Conservation (phyloP, 257 asterid species). For the Salvia splendens region DNA sequence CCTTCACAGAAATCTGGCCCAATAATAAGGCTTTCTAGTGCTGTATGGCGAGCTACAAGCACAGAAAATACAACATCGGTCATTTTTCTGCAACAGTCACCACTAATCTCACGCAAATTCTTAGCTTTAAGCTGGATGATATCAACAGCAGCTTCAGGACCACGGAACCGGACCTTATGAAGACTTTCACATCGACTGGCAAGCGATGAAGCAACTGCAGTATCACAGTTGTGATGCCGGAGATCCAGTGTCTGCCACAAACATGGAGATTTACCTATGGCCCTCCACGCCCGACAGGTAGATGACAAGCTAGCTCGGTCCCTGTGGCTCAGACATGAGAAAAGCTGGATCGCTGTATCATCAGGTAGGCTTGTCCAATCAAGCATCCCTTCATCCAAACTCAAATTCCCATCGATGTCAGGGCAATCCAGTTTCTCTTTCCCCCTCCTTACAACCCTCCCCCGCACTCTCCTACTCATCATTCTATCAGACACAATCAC, state of each 20-base stretch:
- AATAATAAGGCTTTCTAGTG: slow-evolving; percentile 67
- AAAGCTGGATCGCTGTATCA: slow-evolving; percentile 70
- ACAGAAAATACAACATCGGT: slow-evolving; percentile 66
- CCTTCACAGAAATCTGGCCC: slow-evolving; percentile 85
- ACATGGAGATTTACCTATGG: slow-evolving; percentile 58
- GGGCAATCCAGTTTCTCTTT: slow-evolving; percentile 32
- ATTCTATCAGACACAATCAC: slow-evolving; percentile 30
- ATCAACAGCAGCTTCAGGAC: slow-evolving; percentile 74
- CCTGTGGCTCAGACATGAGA: slow-evolving; percentile 65
- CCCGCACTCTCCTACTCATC: slow-evolving; percentile 69
- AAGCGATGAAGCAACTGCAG: slow-evolving; percentile 54
- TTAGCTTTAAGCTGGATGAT: slow-evolving; percentile 62
- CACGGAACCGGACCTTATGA: slow-evolving; percentile 68
- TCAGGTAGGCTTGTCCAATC: slow-evolving; percentile 82
- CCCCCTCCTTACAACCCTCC: slow-evolving; percentile 56
- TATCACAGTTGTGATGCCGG: slow-evolving; percentile 64
- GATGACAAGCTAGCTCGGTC: slow-evolving; percentile 84
- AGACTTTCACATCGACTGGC: slow-evolving; percentile 45
- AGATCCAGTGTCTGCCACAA: slow-evolving; percentile 69
- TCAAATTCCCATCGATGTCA: slow-evolving; percentile 9
- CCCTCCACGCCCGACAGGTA: slow-evolving; percentile 70
- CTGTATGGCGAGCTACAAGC: slow-evolving; percentile 73
- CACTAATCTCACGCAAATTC: slow-evolving; percentile 61
- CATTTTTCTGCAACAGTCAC: slow-evolving; percentile 66
- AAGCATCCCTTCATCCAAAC: slow-evolving; percentile 46